Conservation (phyloP, 371 early-diverging fungal genomes). For the Capniomyces stellatus region DNA sequence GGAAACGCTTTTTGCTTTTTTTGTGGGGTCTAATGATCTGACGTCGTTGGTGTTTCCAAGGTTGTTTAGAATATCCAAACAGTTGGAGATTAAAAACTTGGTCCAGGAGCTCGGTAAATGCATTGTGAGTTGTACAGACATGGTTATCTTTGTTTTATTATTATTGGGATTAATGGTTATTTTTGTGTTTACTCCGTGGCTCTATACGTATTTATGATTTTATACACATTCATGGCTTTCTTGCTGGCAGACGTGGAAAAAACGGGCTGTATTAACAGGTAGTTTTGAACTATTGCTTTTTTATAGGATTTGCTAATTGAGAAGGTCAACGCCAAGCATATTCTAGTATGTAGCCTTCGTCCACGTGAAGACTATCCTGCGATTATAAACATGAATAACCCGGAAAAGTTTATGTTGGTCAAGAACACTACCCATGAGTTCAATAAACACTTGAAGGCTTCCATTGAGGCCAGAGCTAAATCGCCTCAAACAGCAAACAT, state of each 20-base stretch:
- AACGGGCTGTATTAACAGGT: too few relatives aligned
- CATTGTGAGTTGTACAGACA: neutral
- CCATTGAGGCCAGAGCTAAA: neutral
- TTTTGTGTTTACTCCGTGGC: too few relatives aligned
- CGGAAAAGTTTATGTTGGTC: neutral
- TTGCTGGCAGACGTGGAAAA: too few relatives aligned
- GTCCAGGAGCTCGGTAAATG: neutral
- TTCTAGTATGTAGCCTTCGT: neutral
- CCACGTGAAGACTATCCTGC: neutral
- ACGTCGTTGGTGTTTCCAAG: neutral
- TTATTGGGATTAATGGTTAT: too few relatives aligned
- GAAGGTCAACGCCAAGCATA: neutral
- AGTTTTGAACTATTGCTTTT: too few relatives aligned
- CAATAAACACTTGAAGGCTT: neutral
- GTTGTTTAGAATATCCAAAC: neutral
- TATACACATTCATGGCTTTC: too few relatives aligned
- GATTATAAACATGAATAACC: neutral
- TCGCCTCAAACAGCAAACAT: neutral
- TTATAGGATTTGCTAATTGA: neutral
- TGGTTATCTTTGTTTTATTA: too few relatives aligned
- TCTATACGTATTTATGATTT: too few relatives aligned
- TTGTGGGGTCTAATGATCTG: neutral
- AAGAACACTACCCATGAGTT: neutral
- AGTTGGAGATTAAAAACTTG: neutral
- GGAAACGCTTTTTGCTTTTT: neutral